Conservation (phyloP, 768 basidiomycete genomes). For the Polyporus arcularius region DNA sequence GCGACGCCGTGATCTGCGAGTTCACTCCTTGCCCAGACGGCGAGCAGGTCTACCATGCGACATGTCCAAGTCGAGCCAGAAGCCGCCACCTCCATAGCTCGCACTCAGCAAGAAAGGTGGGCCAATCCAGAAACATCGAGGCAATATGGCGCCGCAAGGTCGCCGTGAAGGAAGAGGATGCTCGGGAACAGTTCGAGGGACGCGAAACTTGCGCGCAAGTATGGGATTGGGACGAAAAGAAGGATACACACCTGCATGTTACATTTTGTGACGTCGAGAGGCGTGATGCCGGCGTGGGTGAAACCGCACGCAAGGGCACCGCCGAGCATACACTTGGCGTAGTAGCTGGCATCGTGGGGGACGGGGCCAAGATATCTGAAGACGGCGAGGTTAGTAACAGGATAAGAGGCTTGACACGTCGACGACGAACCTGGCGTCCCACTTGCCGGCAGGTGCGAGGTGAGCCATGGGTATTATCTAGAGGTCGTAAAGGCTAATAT, state of each 20-base stretch:
- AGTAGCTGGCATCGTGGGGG: slow-evolving; percentile 75
- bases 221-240: no score
- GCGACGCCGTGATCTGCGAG: no score
- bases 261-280: slow-evolving; percentile 87
- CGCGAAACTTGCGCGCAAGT: no score
- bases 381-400: slow-evolving; percentile 2
- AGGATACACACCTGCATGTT: slow-evolving; percentile 64
- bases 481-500: slow-evolving; percentile 32
- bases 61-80: no score
- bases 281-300: slow-evolving; percentile 87
- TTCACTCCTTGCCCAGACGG: no score
- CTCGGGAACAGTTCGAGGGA: no score
- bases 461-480: slow-evolving; percentile 48
- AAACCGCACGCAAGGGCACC: slow-evolving; percentile 85
- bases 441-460: slow-evolving; percentile 55
- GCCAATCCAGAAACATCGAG: no score
- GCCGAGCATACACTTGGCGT: slow-evolving; percentile 85
- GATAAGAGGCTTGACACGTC: slow-evolving; percentile 9
- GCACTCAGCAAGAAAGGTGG: no score
- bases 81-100: no score
- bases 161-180: no score
- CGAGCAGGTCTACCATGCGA: no score
- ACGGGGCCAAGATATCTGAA: slow-evolving; percentile 67
- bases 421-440: slow-evolving; percentile 66
- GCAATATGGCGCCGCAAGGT: no score